Evolutionary conservation across 306 rosid genomes (phyloP), one percentile per base, ranked within the genome.

Genomic region (Fagus sylvatica): DNA sequence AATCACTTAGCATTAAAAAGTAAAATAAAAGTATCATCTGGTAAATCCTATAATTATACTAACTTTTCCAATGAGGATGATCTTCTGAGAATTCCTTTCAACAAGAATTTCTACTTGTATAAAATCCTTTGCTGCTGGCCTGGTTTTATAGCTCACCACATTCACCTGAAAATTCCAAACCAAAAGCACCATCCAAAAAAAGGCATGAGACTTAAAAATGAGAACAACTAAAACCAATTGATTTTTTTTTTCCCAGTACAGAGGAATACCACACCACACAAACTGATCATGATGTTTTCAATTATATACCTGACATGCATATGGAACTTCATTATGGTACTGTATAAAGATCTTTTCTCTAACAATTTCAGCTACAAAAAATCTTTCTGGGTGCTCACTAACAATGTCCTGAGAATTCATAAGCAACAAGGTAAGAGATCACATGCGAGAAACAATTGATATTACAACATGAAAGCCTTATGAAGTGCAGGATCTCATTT

Each of bases 261-360:
- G 69, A 51, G 72, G 77, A 76, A 40, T 51, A 56, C 53, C 11
- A 71, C 46, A 61, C 68, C 16, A 77, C 76, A 80, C 41, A 59
- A 70, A 80, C 41, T 46, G 80, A 59, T 15, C 32, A 64, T 46
- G 41, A 78, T 71, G 11, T 65, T 46, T 72, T 62, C 32, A 40
- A 75, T 51, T 8, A 66, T 66, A 32, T 89, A 95, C 99, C 99
- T 95, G 99, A 72, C 98, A 91, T 51, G 87, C 90, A 56, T 95
- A 95, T 41, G 99, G 99, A 84, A 95, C 89, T 88, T 95, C 99
- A 41, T 91, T 85, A 68, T 97, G 92, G 68, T 89, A 93, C 81
- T 95, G 99, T 92, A 91, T 86, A 80, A 95, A 93, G 76, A 95
- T 95, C 89, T 95, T 95, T 81, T 95, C 99, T 84, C 99, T 89